Evolutionary conservation across 352 stramenopile species (phyloP).

Genomic region (Phytopythium ostracodes): DNA sequence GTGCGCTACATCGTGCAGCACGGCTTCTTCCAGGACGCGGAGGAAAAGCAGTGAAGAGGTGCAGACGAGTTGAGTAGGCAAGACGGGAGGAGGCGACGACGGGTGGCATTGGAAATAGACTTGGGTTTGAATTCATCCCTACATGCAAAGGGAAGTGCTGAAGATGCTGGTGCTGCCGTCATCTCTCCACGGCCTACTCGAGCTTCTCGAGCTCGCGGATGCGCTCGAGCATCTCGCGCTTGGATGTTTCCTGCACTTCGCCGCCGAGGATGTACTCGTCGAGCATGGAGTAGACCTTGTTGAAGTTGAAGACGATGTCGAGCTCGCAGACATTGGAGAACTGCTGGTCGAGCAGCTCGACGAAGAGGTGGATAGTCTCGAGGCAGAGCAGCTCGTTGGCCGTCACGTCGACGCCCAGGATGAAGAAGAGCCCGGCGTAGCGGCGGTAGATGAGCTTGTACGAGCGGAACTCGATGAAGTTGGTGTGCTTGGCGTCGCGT

Average conservation of each 20-base stretch:
- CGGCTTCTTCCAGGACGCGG: constrained; percentile 38
- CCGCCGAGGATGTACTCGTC: constrained; percentile 95
- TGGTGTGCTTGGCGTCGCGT: constrained; percentile 90
- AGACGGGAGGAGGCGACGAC: neutral
- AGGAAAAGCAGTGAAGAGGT: neutral
- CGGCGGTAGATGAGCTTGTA: constrained; percentile 99
- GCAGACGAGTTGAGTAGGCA: too few relatives aligned
- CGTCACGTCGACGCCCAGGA: constrained; percentile 92
- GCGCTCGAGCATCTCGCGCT: constrained; percentile 90
- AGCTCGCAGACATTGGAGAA: constrained; percentile 99
- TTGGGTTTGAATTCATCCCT: neutral
- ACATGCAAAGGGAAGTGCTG: neutral
- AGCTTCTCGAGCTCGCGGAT: constrained; percentile 92
- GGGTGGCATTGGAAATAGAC: neutral
- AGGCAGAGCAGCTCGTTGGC: constrained; percentile 98
- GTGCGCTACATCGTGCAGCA: constrained; percentile 57
- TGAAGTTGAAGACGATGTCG: constrained; percentile 95
- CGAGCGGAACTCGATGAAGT: constrained; percentile 97
- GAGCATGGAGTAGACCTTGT: constrained; percentile 94
- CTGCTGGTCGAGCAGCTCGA: constrained; percentile 97
- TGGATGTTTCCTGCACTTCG: constrained; percentile 91
- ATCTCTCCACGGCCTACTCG: constrained; percentile 33
- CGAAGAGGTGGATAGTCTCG: constrained; percentile 98
- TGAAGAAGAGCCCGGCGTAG: constrained; percentile 99
- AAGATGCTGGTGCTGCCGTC: neutral